Base-by-base conservation (phyloP, 257 asterid species). In the Salvia splendens region DNA sequence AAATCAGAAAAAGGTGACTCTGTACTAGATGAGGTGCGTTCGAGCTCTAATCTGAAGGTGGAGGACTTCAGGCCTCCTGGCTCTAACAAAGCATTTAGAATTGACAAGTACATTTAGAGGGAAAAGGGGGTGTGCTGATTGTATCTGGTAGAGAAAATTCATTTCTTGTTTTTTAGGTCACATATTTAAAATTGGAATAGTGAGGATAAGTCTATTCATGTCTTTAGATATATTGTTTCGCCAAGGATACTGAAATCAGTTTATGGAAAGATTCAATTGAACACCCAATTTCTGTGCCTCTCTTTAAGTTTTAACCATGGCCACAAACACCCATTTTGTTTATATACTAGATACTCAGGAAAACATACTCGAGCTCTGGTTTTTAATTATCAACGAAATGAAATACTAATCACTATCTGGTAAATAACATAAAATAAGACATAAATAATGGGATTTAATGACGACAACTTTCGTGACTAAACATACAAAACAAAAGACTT, bases 1-100 rank as follows among this genome's bases (percentile, higher is more conserved):
- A 64, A 80, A 68, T 73, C 73, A 12, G 95, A 83, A 56, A 84
- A 84, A 64, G 95, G 95, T 24, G 89, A 85, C 72, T 72, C 86
- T 3, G 77, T 61, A 35, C 53, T 85, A 71, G 78, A 59, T 3
- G 90, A 83, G 71, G 80, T 85, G 17, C 82, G 81, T 3, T 77
- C 74, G 6, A 71, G 75, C 51, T 83, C 90, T 38, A 77, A 75
- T 57, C 64, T 81, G 38, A 69, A 57, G 74, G 75, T 85, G 16
- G 84, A 82, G 58, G 77, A 79, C 32, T 84, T 88, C 73, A 72
- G 81, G 68, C 86, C 87, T 24, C 75, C 84, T 0, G 78, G 75
- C 38, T 64, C 82, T 14, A 71, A 73, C 46, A 78, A 78, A 61
- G 17, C 73, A 33, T 48, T 12, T 70, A 78, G 79, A 72, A 67